Evolutionary conservation across 495 filamentous ascomycete species (phyloP), one percentile per base, ranked within the genome.

Genomic region (Corynascus novoguineensis): DNA sequence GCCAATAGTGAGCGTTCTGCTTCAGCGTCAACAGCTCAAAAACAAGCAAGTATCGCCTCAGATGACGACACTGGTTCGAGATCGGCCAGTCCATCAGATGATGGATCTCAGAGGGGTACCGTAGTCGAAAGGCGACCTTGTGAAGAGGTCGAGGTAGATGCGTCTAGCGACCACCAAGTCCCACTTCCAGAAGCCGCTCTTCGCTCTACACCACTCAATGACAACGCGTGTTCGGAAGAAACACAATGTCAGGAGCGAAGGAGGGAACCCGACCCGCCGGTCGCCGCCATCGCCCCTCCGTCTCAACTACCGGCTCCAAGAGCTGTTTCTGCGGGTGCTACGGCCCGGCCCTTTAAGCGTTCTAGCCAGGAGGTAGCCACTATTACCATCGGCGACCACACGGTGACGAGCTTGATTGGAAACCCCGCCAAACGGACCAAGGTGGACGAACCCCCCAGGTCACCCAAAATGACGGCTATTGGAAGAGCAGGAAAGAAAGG

Each of bases 331-430:
- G 38, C 51, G 53, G 59, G 60, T 24, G n/a, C n/a, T n/a, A 47
- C 38, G 21, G 44, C 64, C 32, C 69, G 61, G 12, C 55, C 62
- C 14, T 76, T 83, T 1, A 84, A 83, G 61, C 81, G 88, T 31
- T 68, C 76, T 11, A 79, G 81, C 6, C 75, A 79, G n/a, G 86
- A 90, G 65, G 75, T 85, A 48, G 91, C 92, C 29, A 96, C 89
- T 3, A 93, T 97, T 29, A 96, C 90, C 0, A 87, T 97, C 52
- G 92, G 90, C 4, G 80, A 87, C 51, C 83, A 81, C 37, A 90
- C 89, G 0, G 83, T 90, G 21, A 90, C 73, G 0, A 77, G 70
- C 34, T 63, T 75, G 24, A 74, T 81, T 46, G 77, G 79, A 1
- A 72, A 69, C 11, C 62, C 71, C 21, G 55, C 68, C 2, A 82